Percentiles rank a stretch among this genome's conserved stretches.
phyloP scores from a whole-genome alignment of 1,284 basidiomycete species.

The Tranzscheliella williamsii region DNA sequence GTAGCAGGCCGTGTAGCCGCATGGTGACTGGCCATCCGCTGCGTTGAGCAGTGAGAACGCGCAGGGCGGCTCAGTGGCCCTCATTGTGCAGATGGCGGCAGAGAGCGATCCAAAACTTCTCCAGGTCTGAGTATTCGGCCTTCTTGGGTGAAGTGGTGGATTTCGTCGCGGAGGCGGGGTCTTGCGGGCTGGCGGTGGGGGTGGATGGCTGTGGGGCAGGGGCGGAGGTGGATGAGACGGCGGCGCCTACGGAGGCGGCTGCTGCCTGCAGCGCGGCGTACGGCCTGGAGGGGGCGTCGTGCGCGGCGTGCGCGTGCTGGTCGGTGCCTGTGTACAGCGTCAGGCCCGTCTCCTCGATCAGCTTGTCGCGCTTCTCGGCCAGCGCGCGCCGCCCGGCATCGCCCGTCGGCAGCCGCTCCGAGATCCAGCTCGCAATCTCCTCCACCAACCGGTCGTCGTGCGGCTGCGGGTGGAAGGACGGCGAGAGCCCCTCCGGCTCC shows the following conservation, averaged over 20 bases:
- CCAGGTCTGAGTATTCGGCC: slow-evolving; percentile 27
- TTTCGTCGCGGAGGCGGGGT: not conserved
- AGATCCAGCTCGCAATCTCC: slow-evolving; percentile 54
- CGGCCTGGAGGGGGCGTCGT: not conserved
- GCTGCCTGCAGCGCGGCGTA: not conserved
- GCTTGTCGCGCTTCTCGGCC: slow-evolving; percentile 24
- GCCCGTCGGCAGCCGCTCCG: slow-evolving; percentile 48
- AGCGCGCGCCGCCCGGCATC: slow-evolving; percentile 41
- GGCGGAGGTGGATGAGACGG: not conserved
- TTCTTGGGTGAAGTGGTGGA: not conserved
- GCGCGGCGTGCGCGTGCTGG: too few relatives aligned
- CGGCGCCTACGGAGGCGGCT: not conserved
- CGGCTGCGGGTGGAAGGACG: slow-evolving; percentile 25
- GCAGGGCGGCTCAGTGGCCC: slow-evolving; percentile 48
- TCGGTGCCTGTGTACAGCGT: slow-evolving; percentile 3
- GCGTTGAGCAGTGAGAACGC: too few relatives aligned
- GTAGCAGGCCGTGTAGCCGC: too few relatives aligned
- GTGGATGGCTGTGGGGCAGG: not conserved
- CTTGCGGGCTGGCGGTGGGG: not conserved
- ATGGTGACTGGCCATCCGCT: too few relatives aligned
- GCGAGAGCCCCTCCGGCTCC: slow-evolving; percentile 8
- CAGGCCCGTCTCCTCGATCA: slow-evolving; percentile 22
- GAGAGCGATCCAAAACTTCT: slow-evolving; percentile 57
- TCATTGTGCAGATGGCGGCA: slow-evolving; percentile 52
- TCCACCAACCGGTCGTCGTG: slow-evolving; percentile 40